Conservation (phyloP, 768 basidiomycete genomes). For the Pisolithus sp. region DNA sequence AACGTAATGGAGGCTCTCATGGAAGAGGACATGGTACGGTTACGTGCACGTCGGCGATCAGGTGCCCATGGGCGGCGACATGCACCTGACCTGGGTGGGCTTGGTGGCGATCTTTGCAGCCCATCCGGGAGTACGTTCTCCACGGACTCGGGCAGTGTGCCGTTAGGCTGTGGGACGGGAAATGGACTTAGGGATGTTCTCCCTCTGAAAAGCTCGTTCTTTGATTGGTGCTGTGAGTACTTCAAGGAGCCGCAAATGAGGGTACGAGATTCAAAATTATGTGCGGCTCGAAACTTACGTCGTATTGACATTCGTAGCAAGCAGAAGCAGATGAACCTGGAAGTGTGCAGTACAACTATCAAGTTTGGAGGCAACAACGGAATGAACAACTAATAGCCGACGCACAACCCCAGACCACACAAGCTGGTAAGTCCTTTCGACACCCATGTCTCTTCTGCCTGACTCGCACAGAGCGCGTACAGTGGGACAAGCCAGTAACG, state of each 20-base stretch:
- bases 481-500: slow-evolving; percentile 71
- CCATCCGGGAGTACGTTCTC: slow-evolving; percentile 76
- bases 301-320: slow-evolving; percentile 48
- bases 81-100: slow-evolving; percentile 32
- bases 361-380: slow-evolving; percentile 87
- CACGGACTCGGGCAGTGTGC: slow-evolving; percentile 64
- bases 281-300: slow-evolving; percentile 5
- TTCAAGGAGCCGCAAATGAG: slow-evolving; percentile 99
- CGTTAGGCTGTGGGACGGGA: slow-evolving; percentile 74
- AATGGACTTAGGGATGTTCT: slow-evolving; percentile 76
- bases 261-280: slow-evolving; percentile 39
- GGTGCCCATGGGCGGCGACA: slow-evolving; percentile 36
- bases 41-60: slow-evolving; percentile 59
- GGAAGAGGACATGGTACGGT: slow-evolving; percentile 91
- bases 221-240: slow-evolving; percentile 95
- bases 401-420: slow-evolving; percentile 61
- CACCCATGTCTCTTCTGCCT: slow-evolving; percentile 1
- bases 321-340: slow-evolving; percentile 95
- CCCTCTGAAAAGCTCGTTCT: slow-evolving; percentile 87
- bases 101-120: slow-evolving; percentile 47
- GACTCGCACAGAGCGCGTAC: slow-evolving; percentile 40
- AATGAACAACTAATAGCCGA: slow-evolving; percentile 75
- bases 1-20: slow-evolving; percentile 85
- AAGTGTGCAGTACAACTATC: slow-evolving; percentile 88
- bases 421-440: slow-evolving; percentile 52